Percentiles rank a stretch among this genome's conserved stretches.
Conservation (phyloP, 2,329 filamentous ascomycete species). For the Trichoderma sp. region DNA sequence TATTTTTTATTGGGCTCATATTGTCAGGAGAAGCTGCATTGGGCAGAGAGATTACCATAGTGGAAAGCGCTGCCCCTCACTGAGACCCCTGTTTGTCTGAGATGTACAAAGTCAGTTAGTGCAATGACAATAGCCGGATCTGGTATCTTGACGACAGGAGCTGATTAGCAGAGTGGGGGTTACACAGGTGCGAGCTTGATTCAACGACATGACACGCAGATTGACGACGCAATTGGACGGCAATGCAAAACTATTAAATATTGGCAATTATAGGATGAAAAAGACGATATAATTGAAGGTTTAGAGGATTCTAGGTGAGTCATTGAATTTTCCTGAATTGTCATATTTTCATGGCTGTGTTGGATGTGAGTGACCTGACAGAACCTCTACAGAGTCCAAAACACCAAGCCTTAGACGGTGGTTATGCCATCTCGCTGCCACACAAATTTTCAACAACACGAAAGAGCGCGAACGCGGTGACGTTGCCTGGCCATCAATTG, state of each 20-base stretch:
- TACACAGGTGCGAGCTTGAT: conserved; percentile 15
- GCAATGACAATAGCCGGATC: not conserved
- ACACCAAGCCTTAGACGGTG: not conserved
- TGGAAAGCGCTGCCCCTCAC: conserved; percentile 2
- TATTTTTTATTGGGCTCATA: not conserved
- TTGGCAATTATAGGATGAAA: not conserved
- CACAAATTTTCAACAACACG: not conserved
- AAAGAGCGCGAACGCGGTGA: not conserved
- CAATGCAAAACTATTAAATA: not conserved
- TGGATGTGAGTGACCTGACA: not conserved
- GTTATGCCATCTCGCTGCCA: not conserved
- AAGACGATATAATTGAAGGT: not conserved
- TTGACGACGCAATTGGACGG: not conserved
- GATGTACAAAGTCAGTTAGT: conserved; percentile 7
- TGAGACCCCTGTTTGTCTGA: not conserved
- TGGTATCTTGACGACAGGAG: conserved; percentile 10
- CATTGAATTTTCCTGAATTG: not conserved
- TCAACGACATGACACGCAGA: conserved; percentile 11
- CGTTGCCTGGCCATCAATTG: not conserved
- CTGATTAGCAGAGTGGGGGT: conserved; percentile 9
- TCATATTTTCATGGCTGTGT: not conserved
- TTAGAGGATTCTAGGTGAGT: not conserved
- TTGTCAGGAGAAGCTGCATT: conserved; percentile 1
- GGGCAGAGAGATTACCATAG: not conserved
- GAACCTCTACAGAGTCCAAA: not conserved